These are phyloP conservation scores for Iris macrosiphon DNA, from an alignment of 106 monocot species.

Conservation along the genomic window DNA sequence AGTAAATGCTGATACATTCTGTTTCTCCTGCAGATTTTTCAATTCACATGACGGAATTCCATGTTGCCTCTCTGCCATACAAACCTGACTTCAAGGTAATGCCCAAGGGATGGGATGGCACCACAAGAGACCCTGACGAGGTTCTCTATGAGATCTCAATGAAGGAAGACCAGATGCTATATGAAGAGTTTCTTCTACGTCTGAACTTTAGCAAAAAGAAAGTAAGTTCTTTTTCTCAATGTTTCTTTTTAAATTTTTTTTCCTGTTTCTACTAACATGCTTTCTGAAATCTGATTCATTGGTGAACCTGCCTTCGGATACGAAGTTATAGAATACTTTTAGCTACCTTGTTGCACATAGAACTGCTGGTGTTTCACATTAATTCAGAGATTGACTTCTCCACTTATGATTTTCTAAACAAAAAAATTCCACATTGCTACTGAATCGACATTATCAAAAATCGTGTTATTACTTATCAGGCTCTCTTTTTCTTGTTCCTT, in stretches of 20 bases:
- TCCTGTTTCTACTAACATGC: neutral
- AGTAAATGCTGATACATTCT: no score
- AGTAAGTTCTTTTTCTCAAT: conserved; percentile 17
- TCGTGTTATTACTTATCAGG: no score
- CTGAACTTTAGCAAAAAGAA: conserved; percentile 91
- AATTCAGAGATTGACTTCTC: no score
- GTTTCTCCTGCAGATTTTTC: conserved; percentile 57
- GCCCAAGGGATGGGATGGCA: conserved; percentile 98
- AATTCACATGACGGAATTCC: conserved; percentile 89
- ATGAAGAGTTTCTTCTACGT: conserved; percentile 83
- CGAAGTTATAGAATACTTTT: neutral
- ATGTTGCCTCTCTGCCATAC: conserved; percentile 88
- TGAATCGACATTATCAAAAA: no score
- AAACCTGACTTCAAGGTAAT: conserved; percentile 96
- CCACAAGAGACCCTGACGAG: conserved; percentile 84
- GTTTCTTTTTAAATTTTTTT: neutral
- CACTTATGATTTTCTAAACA: no score
- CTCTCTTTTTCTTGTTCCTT: no score
- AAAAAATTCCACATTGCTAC: no score
- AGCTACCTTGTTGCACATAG: no score
- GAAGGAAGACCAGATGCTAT: conserved; percentile 84
- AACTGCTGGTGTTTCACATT: no score
- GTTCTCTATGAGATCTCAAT: conserved; percentile 89
- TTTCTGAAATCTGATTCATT: neutral
- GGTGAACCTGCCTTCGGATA: neutral